Percentiles rank a stretch among this genome's conserved stretches.
These are phyloP conservation scores for Graphium sp. DNA, from an alignment of 2,329 filamentous ascomycete species.

Conservation along the genomic window DNA sequence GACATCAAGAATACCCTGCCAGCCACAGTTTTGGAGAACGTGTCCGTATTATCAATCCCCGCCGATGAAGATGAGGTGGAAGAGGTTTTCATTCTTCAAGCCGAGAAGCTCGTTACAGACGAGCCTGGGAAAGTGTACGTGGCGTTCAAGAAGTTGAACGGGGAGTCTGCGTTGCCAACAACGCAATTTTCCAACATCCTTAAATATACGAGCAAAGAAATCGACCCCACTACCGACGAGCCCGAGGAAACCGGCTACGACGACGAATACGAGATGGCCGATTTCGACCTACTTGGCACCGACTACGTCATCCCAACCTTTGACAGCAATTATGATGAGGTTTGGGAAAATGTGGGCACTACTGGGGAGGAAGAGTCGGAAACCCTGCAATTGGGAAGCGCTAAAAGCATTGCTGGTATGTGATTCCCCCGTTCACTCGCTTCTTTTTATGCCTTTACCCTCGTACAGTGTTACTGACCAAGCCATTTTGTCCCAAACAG, in stretches of 20 bases:
- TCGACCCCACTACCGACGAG: slow-evolving; percentile 85
- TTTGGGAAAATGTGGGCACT: slow-evolving; percentile 90
- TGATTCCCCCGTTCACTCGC: too few species aligned
- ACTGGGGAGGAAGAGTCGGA: slow-evolving; percentile 79
- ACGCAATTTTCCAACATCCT: slow-evolving; percentile 81
- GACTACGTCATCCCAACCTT: slow-evolving; percentile 92
- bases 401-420: slow-evolving; percentile 86
- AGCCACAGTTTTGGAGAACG: slow-evolving; percentile 78
- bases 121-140: slow-evolving; percentile 91
- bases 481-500: slow-evolving; percentile 23
- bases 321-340: slow-evolving; percentile 84
- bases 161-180: slow-evolving; percentile 60
- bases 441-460: neutral
- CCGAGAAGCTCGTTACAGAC: slow-evolving; percentile 64
- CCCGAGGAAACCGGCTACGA: slow-evolving; percentile 88
- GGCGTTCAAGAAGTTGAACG: slow-evolving; percentile 71
- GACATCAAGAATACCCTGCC: slow-evolving; percentile 95
- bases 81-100: slow-evolving; percentile 88
- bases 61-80: slow-evolving; percentile 68
- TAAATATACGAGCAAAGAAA: slow-evolving; percentile 96
- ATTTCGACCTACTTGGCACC: slow-evolving; percentile 77
- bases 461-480: slow-evolving; percentile 2
- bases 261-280: slow-evolving; percentile 93
- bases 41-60: slow-evolving; percentile 67
- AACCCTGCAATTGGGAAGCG: slow-evolving; percentile 71